phyloP scores from a whole-genome alignment of 192 early-diverging fungal genomes.

The Podila clonocystis region DNA sequence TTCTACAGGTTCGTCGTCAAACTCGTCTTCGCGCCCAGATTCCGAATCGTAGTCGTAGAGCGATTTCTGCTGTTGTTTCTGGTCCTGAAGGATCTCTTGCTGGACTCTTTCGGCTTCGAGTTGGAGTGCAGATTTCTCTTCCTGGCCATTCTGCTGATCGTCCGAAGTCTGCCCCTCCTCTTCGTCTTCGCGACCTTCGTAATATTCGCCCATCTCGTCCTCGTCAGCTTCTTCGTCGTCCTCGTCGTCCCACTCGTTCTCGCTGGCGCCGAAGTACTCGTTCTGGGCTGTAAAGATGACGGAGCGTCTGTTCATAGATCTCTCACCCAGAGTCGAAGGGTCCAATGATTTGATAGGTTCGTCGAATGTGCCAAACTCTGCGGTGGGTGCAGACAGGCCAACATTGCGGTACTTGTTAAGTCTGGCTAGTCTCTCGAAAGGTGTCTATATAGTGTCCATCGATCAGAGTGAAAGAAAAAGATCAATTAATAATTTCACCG shows the following conservation, averaged over 20 bases:
- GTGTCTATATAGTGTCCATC: constrained; percentile 60
- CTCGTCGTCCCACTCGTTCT: constrained; percentile 35
- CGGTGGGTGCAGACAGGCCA: constrained; percentile 43
- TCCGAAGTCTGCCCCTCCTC: neutral
- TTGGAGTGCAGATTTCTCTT: constrained; percentile 55
- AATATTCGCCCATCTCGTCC: constrained; percentile 40
- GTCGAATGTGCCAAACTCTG: constrained; percentile 47
- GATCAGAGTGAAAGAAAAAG: neutral
- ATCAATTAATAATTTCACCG: neutral
- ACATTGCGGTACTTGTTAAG: constrained; percentile 82
- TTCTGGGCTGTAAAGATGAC: constrained; percentile 29
- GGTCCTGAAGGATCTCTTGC: constrained; percentile 45
- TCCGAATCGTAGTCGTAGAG: constrained; percentile 55
- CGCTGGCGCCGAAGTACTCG: constrained; percentile 38
- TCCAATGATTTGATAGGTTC: constrained; percentile 34
- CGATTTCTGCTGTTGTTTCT: constrained; percentile 30
- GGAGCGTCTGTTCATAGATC: constrained; percentile 20
- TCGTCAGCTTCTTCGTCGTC: constrained; percentile 41
- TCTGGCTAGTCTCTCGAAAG: constrained; percentile 80
- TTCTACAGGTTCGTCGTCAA: constrained; percentile 34
- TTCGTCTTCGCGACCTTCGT: constrained; percentile 27
- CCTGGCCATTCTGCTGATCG: constrained; percentile 11
- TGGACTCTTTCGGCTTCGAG: constrained; percentile 54
- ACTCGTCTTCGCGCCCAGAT: constrained; percentile 53
- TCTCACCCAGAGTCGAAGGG: constrained; percentile 6